Base-by-base conservation (phyloP, 306 rosid genomes). In the Vicia villosa region DNA sequence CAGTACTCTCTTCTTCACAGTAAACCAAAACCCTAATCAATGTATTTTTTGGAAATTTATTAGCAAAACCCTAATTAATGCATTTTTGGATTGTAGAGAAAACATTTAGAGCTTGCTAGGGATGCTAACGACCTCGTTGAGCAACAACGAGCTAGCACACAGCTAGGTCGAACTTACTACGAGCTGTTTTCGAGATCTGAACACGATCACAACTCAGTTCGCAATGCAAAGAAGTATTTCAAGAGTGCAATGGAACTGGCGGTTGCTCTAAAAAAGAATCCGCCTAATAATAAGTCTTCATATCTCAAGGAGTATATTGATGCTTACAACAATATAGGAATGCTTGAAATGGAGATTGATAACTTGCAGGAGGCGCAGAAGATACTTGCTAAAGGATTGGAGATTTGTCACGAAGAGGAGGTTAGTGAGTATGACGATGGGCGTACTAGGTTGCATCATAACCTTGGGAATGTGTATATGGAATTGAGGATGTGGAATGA, bases 381-480 rank as follows among this genome's bases (percentile, higher is more conserved):
- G 63, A 81, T 81, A 49, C 59, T 94, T 13, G 72, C 24, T 3
- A 57, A 37, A 77, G 96, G 95, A 46, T 65, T 94, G 59, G 60
- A 80, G 58, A 90, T 90, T 73, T 94, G 98, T 22, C 76, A 85
- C 0, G 92, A 90, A 74, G 98, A 94, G 75, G 98, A 94, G 86
- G 80, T 90, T 30, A 51, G 63, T n/a, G 84, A 77, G 75, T 57
- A 66, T 20, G 87, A 94, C 36, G 96, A 82, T 47, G 86, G 84
- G 14, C 90, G 97, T 20, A 94, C 85, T 66, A 85, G 98, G 86
- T 91, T 94, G 30, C 95, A 88, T 78, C 97, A 94, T 83, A 87
- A 88, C 82, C 96, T 94, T 68, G 98, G 98, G 55, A 78, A 77
- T 72, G 89, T 90, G 63, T 94, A 84, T 60, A 79, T 79, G 70